Base-by-base conservation (phyloP, 225 moss, liverwort and hornwort species). In the Straminergon stramineum region DNA sequence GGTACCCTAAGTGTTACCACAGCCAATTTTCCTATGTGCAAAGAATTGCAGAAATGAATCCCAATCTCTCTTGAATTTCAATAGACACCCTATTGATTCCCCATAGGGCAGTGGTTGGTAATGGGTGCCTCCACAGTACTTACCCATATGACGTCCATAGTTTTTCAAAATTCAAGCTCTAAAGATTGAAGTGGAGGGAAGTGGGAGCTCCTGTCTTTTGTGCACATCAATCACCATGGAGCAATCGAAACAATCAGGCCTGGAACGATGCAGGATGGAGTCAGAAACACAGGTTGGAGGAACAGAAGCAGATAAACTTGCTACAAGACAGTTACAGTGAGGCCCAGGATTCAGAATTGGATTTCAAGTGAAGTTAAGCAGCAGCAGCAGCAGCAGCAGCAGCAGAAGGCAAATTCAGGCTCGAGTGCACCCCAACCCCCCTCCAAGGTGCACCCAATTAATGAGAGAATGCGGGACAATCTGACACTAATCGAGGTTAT, bases 401-500 rank as follows among this genome's bases (percentile, higher is more conserved):
- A 60, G 22, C 70, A 39, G 70, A 23, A 74, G 75, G 75, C 18
- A 5, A 73, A 19, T 30, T 75, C 75, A 51, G 75, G 51, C 32
- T 19, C 24, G 4, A 39, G 8, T 7, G 2, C n/a, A 9, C 75
- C 19, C 20, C 17, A 23, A 9, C 75, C 19, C 20, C 17, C 1
- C 7, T 51, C 75, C 31, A n/a, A 75, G 62, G 63, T 15, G 3
- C 23, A 2, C 45, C 8, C 48, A 64, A 71, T 89, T 70, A 89
- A 83, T 89, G 86, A 70, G 78, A 45, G 70, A 83, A 79, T 65
- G 22, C 32, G 43, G 88, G 75, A 71, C 69, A 31, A 86, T 69
- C 86, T 91, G 91, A 91, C 89, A 89, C 55, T 77, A n/a, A 89
- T 30, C 11, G 7, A 60, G 81, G 37, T 60, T 71, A 81, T 52